A percentile compares a stretch with the other conserved stretches of the same genome.
These are phyloP conservation scores for Kentomonas sorsogonicus DNA, from an alignment of 208 protist genomes.

Conservation along the genomic window DNA sequence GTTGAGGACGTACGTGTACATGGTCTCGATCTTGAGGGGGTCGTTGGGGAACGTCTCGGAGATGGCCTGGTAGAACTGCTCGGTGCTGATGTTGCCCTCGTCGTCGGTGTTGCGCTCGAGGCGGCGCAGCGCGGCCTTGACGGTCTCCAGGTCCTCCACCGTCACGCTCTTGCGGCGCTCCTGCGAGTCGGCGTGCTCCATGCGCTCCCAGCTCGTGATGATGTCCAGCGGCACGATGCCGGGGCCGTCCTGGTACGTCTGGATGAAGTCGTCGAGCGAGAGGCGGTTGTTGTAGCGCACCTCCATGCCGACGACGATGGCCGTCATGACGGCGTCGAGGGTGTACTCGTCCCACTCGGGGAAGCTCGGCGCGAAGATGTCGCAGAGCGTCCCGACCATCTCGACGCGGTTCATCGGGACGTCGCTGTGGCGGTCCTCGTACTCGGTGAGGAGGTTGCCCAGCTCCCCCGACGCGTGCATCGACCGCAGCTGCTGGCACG, in stretches of 20 bases:
- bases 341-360: constrained; percentile 58
- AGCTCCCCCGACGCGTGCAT: constrained; percentile 67
- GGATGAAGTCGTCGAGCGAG: constrained; percentile 64
- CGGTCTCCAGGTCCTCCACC: background rate
- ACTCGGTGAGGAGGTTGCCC: constrained; percentile 30
- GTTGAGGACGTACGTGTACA: constrained; percentile 37
- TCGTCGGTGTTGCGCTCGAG: constrained; percentile 7
- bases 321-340: constrained; percentile 53
- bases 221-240: constrained; percentile 18
- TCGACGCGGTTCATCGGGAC: constrained; percentile 44
- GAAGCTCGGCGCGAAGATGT: constrained; percentile 60
- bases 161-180: background rate
- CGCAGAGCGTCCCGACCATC: constrained; percentile 42
- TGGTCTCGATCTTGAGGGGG: constrained; percentile 29
- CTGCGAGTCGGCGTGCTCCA: background rate
- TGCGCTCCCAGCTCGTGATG: constrained; percentile 11
- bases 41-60: constrained; percentile 28
- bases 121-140: background rate
- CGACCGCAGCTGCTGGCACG: constrained; percentile 40
- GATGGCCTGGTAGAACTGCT: constrained; percentile 31
- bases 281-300: constrained; percentile 31
- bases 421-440: constrained; percentile 28
- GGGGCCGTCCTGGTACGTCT: constrained; percentile 49
- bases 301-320: constrained; percentile 49
- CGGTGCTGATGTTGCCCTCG: constrained; percentile 33